Evolutionary conservation across 352 stramenopile species (phyloP), one percentile per base, ranked within the genome.

Genomic region (Phytopythium aichiense): DNA sequence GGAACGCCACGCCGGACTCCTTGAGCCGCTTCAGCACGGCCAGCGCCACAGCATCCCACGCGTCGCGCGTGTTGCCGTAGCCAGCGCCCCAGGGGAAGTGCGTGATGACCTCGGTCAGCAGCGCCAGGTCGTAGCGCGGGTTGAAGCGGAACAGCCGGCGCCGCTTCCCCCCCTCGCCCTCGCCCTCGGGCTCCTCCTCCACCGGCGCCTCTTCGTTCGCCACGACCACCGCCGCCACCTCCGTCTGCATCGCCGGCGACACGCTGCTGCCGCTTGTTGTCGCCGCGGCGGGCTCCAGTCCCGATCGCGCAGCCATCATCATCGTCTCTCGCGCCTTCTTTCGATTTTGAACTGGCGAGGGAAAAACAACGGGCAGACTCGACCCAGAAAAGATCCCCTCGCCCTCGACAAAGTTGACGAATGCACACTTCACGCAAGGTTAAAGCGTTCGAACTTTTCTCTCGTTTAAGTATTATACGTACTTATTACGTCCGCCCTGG

Each of bases 111-210:
- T 79, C 72, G 53, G 63, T 67, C 66, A 71, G 68, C 22, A 79
- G 61, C 48, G 72, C 66, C 35, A 79, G 61, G 56, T 79, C 72
- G 43, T 74, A 74, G 9, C 66, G 68, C 0, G 72, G 68, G 31
- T 69, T 71, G 61, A 79, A 79, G 48, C 69, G 68, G 58, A 79
- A 79, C 31, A 79, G 63, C 48, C 66, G 66, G 40, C 72, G 66
- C 64, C 74, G 18, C 53, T 48, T 58, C 33, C 20, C 18, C 30
- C 16, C 53, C 35, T 46, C 53, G 9, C 9, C 35, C 35, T 40
- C 35, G 7, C 1, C 1, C 6, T 40, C 35, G 9, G 35, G 35
- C 35, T 33, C 53, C n/a, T 49, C 53, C 33, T n/a, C 35, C 51
- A 15, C 48, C 45, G 20, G 12, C 45, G 18, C 7, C 50, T 31